Evolutionary conservation across 83 land plant genomes (phyloP), one percentile per base, ranked within the genome.

Genomic region (Picea engelmannii): DNA sequence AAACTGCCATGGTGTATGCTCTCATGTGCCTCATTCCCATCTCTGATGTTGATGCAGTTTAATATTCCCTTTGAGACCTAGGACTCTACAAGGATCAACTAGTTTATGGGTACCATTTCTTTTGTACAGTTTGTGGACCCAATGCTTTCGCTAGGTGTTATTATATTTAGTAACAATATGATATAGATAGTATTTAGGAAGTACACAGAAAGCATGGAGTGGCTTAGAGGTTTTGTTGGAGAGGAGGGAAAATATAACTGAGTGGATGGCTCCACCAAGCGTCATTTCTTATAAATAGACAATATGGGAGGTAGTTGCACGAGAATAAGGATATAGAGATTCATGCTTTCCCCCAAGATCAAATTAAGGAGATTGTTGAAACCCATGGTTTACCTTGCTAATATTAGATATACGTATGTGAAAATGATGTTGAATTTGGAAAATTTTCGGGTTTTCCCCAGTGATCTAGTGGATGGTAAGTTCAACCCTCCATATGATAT

Each of bases 1-100:
- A 88, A 23, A 87, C 93, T 58, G 93, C 91, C 79, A 94, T 93
- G 81, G 94, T 93, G 66, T 95, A 75, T 85, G 91, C 90, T 47
- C 82, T 65, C 18, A 62, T 91, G 63, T 55, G 81, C 67, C 88
- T 91, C 68, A 68, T 82, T 60, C 95, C 95, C 35, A 60, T 71
- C 42, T 70, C 31, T 31, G 81, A 63, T 4, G 66, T 79, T 6
- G 11, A 68, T 0, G 44, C 6, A 42, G 4, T 42, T 42, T 42
- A 42, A 42, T 5, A 6, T 42, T 5, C 44, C 44, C 44, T 42
- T 42, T 42, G 44, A 42, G 44, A 42, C 44, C 6, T 6, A 42
- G 44, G 44, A 42, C 0, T 42, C 6, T 42, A 6, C 6, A 42
- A 42, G 44, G 44, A 42, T 42, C 5, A 42, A 42, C 6, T 42